A percentile compares a stretch with the other conserved stretches of the same genome.
phyloP scores from a whole-genome alignment of 371 early-diverging fungal genomes.

The Blakeslea trispora region DNA sequence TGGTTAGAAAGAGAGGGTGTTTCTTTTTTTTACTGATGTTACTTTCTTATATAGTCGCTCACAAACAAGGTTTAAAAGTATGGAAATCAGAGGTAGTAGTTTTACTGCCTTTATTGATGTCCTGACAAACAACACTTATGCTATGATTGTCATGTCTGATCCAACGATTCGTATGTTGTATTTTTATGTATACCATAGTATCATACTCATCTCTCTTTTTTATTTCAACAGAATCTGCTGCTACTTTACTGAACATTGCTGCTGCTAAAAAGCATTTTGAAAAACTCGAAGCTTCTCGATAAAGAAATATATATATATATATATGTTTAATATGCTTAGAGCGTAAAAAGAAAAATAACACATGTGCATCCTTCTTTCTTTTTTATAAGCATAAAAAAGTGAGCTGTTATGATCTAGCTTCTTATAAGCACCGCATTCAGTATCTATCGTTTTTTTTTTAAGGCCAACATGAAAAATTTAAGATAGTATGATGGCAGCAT shows the following conservation, averaged over 20 bases:
- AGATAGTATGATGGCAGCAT: too few relatives aligned
- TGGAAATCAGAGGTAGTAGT: constrained; percentile 82
- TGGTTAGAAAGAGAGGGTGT: neutral
- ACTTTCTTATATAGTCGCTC: constrained; percentile 47
- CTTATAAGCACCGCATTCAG: too few relatives aligned
- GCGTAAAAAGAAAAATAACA: too few relatives aligned
- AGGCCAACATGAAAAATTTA: too few relatives aligned
- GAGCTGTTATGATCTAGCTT: too few relatives aligned
- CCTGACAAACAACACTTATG: constrained; percentile 92
- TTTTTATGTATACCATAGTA: neutral
- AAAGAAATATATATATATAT: neutral
- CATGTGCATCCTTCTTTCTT: too few relatives aligned
- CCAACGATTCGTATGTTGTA: constrained; percentile 81
- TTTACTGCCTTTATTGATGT: constrained; percentile 92
- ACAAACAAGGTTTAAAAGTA: constrained; percentile 85
- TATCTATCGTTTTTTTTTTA: too few relatives aligned
- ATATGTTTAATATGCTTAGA: too few relatives aligned
- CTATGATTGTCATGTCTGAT: constrained; percentile 91
- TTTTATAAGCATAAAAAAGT: too few relatives aligned
- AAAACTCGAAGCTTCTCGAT: constrained; percentile 64
- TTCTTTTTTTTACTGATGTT: too few relatives aligned
- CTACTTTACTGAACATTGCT: constrained; percentile 80
- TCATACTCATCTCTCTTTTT: neutral
- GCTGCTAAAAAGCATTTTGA: constrained; percentile 88
- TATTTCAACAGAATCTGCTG: constrained; percentile 70